Evolutionary conservation across 768 basidiomycete genomes (phyloP), one percentile per base, ranked within the genome.

Genomic region (Lactarius hengduanensis): DNA sequence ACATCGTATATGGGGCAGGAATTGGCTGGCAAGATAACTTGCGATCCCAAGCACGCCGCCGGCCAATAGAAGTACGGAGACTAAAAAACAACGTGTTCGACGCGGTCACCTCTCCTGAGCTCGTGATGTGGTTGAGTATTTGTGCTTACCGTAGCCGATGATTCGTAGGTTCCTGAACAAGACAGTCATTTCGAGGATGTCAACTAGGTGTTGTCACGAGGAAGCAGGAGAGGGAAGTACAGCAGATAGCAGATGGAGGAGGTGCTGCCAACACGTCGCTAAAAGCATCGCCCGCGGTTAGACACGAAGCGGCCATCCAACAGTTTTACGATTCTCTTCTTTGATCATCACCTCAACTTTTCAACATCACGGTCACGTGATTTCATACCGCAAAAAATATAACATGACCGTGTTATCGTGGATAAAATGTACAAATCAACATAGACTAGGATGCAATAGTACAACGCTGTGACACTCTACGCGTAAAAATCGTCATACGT

Each of bases 1-100:
- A 92, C 91, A 79, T 73, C 86, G 85, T 30, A 87, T 74, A 56
- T 79, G 75, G 0, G 91, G 89, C 34, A 91, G 78, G 75, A 92
- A 92, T 55, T 87, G 74, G 58, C 65, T 80, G 1, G 87, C 89
- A 70, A 92, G 85, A 75, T 91, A 84, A 15, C 83, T 85, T 3
- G 86, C 79, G 28, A 93, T 74, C 11, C 91, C 91, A 4, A 93
- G 81, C 43, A 91, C 87, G 34, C 82, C 79, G 16, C 79, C 80
- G 20, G 77, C 74, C 65, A 82, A 73, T 59, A 79, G 64, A 53
- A 82, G 74, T 34, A 80, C 74, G 40, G 71, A 66, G 40, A 77
- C 81, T 82, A 71, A 43, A 28, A 47, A 10, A 1, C 18, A 47
- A 56, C 26, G 41, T 57, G 34, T 15, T 41, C 9, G 57, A 43